Evolutionary conservation across 2,329 filamentous ascomycete genomes (phyloP).

Genomic region (Talaromyces sp.): DNA sequence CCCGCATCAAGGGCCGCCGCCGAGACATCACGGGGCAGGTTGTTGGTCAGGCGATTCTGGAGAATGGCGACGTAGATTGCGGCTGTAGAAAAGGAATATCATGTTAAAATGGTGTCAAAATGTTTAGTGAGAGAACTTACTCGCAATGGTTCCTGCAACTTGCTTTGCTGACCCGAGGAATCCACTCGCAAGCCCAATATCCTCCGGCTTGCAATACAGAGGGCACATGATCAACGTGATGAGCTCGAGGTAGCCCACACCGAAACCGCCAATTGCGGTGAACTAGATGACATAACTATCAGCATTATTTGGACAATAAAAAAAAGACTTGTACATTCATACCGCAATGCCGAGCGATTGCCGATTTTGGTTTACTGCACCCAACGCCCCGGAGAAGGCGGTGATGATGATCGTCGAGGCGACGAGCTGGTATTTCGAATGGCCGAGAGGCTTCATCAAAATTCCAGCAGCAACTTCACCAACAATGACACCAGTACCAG

Average conservation of each 20-base stretch:
- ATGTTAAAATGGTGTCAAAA: neutral
- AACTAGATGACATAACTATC: conserved; percentile 7
- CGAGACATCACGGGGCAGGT: conserved; percentile 17
- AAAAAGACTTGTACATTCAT: neutral
- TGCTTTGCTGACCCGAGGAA: conserved; percentile 17
- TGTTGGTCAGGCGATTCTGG: conserved; percentile 10
- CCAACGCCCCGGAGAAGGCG: conserved; percentile 17
- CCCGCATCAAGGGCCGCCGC: conserved; percentile 31
- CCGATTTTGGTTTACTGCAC: conserved; percentile 13
- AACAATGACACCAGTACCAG: conserved; percentile 38
- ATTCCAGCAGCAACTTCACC: conserved; percentile 32
- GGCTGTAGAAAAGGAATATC: neutral
- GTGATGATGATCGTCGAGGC: conserved; percentile 12
- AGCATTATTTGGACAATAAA: no score
- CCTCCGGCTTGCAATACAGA: conserved; percentile 15
- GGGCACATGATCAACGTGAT: conserved; percentile 17
- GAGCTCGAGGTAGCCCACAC: conserved; percentile 18
- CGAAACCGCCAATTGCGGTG: conserved; percentile 18
- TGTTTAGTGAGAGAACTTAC: neutral
- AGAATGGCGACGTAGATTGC: conserved; percentile 21
- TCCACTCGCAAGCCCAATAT: conserved; percentile 16
- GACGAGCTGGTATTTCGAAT: conserved; percentile 16
- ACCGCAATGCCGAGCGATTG: conserved; percentile 16
- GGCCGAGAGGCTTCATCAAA: conserved; percentile 14
- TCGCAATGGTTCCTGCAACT: conserved; percentile 17